A percentile compares a stretch with the other conserved stretches of the same genome.
phyloP scores from a whole-genome alignment of 306 rosid genomes.

The Parietaria judaica region DNA sequence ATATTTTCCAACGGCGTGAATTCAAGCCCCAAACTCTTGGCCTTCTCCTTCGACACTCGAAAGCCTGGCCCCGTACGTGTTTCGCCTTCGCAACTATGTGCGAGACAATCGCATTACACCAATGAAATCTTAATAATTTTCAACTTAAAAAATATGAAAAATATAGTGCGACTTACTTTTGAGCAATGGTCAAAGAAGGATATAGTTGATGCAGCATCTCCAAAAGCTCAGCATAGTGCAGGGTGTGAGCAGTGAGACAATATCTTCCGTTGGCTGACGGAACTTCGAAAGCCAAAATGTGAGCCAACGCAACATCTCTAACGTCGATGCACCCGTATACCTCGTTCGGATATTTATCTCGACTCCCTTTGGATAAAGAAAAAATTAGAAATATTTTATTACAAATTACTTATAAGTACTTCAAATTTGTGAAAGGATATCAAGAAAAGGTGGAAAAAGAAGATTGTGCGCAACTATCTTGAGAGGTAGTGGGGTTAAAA shows the following conservation, averaged over 20 bases:
- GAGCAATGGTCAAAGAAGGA: constrained; percentile 41
- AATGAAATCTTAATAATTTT: no score
- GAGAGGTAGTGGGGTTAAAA: no score
- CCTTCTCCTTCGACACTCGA: constrained; percentile 18
- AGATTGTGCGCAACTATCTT: no score
- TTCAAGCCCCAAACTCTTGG: not conserved
- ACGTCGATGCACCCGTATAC: constrained; percentile 40
- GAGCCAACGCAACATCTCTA: constrained; percentile 62
- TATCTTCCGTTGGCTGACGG: constrained; percentile 55
- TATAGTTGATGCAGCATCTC: constrained; percentile 28
- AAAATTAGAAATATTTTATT: no score
- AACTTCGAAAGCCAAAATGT: constrained; percentile 53
- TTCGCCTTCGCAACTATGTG: constrained; percentile 18
- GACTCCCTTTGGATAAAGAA: constrained; percentile 25
- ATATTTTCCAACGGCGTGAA: constrained; percentile 2
- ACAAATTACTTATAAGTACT: not conserved
- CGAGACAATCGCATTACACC: not conserved
- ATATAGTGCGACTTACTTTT: constrained; percentile 27
- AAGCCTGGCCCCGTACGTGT: constrained; percentile 5
- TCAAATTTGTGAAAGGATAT: no score
- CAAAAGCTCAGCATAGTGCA: constrained; percentile 33
- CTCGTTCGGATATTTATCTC: constrained; percentile 24
- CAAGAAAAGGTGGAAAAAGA: no score
- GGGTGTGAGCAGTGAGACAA: constrained; percentile 32
- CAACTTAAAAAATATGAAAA: no score